Conservation (phyloP, 768 basidiomycete genomes). For the Boletellus emodensis region DNA sequence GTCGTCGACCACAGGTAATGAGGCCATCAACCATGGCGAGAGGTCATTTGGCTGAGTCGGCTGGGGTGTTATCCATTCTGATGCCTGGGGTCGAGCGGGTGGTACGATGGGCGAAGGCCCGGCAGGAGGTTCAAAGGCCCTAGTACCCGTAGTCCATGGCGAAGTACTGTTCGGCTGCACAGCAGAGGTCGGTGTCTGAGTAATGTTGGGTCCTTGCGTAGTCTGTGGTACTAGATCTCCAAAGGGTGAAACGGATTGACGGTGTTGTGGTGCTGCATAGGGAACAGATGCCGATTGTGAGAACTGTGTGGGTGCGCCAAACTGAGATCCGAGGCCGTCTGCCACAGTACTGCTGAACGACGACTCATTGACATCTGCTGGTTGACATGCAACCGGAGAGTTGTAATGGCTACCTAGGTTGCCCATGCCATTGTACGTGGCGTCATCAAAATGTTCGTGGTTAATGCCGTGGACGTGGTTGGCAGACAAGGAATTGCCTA, state of each 20-base stretch:
- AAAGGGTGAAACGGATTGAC: conserved; percentile 20
- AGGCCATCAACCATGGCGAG: conserved; percentile 54
- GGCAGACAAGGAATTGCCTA: conserved; percentile 16
- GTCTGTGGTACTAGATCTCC: conserved; percentile 19
- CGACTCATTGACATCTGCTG: conserved; percentile 23
- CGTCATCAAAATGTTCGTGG: conserved; percentile 27
- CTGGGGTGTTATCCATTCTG: conserved; percentile 37
- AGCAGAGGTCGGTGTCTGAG: conserved; percentile 21
- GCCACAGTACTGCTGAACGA: conserved; percentile 13
- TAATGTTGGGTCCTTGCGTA: conserved; percentile 13
- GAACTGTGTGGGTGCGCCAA: conserved; percentile 14
- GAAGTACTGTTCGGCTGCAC: conserved; percentile 19
- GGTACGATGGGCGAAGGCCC: conserved; percentile 19
- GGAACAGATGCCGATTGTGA: conserved; percentile 21
- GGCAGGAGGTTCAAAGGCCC: conserved; percentile 18
- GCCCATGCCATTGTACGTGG: conserved; percentile 10
- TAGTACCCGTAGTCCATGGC: conserved; percentile 22
- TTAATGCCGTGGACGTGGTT: conserved; percentile 21
- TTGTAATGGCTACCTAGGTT: conserved; percentile 20
- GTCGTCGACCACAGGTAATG: conserved; percentile 43
- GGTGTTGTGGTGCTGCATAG: conserved; percentile 17
- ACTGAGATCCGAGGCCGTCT: conserved; percentile 23
- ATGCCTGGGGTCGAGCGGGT: conserved; percentile 22
- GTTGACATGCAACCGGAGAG: conserved; percentile 20
- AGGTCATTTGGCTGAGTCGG: conserved; percentile 33